These are phyloP conservation scores for Apiospora sp. DNA, from an alignment of 2,329 filamentous ascomycete species.

Conservation along the genomic window DNA sequence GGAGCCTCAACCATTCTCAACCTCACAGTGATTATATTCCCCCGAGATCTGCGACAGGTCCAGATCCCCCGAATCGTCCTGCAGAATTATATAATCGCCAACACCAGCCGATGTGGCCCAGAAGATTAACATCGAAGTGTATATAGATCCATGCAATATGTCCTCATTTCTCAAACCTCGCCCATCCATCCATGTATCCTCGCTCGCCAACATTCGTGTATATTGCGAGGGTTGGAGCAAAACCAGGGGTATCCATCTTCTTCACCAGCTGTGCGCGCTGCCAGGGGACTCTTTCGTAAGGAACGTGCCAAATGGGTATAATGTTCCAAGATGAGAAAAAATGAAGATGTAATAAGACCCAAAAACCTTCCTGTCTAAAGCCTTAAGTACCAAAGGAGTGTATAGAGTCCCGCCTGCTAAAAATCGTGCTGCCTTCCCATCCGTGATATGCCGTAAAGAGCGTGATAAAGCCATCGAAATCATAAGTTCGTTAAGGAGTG, in stretches of 20 bases:
- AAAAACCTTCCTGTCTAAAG: constrained; percentile 9
- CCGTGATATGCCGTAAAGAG: constrained; percentile 24
- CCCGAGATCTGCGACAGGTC: neutral
- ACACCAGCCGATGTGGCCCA: constrained; percentile 9
- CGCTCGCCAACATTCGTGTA: constrained; percentile 13
- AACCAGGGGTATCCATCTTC: constrained; percentile 9
- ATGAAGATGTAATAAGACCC: neutral
- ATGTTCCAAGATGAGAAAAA: neutral
- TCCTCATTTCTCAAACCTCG: constrained; percentile 22
- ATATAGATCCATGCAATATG: constrained; percentile 23
- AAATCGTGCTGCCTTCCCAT: neutral
- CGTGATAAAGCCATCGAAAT: constrained; percentile 28
- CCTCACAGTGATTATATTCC: neutral
- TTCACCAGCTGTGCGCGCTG: neutral
- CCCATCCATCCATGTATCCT: constrained; percentile 22
- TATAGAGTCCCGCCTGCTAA: constrained; percentile 26
- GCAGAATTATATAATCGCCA: constrained; percentile 12
- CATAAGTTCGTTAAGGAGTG: constrained; percentile 24
- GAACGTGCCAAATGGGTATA: constrained; percentile 30
- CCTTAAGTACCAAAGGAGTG: constrained; percentile 25
- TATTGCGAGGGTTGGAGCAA: neutral
- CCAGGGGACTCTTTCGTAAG: constrained; percentile 23
- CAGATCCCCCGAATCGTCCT: neutral
- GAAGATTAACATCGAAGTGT: constrained; percentile 32
- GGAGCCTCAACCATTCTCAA: neutral